phyloP scores from a whole-genome alignment of 1,284 basidiomycete species.

The Trametes sp. region DNA sequence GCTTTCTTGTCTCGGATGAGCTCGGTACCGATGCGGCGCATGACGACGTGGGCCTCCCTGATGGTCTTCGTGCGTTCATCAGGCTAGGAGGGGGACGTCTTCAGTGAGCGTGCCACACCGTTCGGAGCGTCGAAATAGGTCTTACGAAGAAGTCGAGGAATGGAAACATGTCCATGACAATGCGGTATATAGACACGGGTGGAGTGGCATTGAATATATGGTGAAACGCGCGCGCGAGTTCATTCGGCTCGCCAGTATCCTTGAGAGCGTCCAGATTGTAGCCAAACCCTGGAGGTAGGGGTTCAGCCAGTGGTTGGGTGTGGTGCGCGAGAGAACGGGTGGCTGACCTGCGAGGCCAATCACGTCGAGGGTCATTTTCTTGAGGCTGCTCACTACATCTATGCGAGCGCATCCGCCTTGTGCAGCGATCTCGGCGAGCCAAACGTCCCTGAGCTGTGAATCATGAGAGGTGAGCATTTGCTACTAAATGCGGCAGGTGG shows the following conservation, averaged over 20 bases:
- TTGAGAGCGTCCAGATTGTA: conserved; percentile 53
- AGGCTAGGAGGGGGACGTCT: not conserved
- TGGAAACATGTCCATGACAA: conserved; percentile 21
- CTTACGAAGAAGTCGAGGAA: conserved; percentile 27
- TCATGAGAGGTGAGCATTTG: not conserved
- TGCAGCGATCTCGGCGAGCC: conserved; percentile 29
- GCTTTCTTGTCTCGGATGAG: conserved; percentile 52
- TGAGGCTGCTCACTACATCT: conserved; percentile 51
- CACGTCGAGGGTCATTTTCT: conserved; percentile 54
- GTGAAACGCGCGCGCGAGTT: conserved; percentile 50
- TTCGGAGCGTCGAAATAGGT: not conserved
- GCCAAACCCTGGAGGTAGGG: conserved; percentile 49
- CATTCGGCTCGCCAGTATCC: conserved; percentile 40
- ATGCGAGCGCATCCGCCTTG: conserved; percentile 35
- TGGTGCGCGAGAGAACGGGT: not conserved
- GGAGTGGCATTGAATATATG: conserved; percentile 25
- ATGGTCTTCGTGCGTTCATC: conserved; percentile 9
- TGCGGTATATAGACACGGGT: conserved; percentile 3
- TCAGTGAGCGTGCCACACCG: too few species aligned
- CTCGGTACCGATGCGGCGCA: conserved; percentile 46
- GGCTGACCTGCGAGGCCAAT: conserved; percentile 54
- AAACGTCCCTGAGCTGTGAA: conserved; percentile 39
- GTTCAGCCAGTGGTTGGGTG: not conserved
- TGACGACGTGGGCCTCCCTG: conserved; percentile 34
- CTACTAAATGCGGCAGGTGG: not conserved